Evolutionary conservation across 805 yeast genomes (phyloP), one percentile per base, ranked within the genome.

Genomic region (Pichia exigua): DNA sequence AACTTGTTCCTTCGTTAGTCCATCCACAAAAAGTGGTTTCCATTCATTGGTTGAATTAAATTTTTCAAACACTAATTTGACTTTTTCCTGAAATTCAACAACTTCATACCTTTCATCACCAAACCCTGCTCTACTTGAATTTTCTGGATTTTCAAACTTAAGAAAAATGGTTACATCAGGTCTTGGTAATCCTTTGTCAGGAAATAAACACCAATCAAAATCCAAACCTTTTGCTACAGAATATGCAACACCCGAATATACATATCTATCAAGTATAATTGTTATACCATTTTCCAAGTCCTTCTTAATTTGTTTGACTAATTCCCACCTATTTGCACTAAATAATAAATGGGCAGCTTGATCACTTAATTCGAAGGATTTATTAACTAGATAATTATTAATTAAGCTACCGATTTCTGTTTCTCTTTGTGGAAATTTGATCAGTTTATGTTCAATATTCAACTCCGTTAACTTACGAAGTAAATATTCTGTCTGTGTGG

Each of bases 251-350:
- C 99, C 99, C 0, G 97, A 89, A 62, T 87, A 92, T 4, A 87
- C 85, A 61, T 92, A 94, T 57, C 99, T 72, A 64, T 94, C 99
- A 52, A 91, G 65, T 0, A 94, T 73, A 1, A 94, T 76, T 4
- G 35, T 44, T 13, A 62, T 63, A 1, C 96, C 97, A 0, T 64
- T 56, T 1, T 66, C 58, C 20, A 90, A 65, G 13, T 70, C 62
- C 1, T 62, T 51, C 12, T 68, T 62, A 6, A 94, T 80, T 4
- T 66, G 64, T 1, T 71, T 66, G 1, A 74, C 76, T 22, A 80
- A 60, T 65, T 94, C 99, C 99, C 99, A 94, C 56, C 99, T 71
- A 61, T 94, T 94, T 1, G 98, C 97, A 58, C 90, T 81, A 65
- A 94, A 94, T 35, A 94, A 70, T 24, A 94, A 72, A 67, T 94